These are phyloP conservation scores for Middelhovenomyces tepae DNA, from an alignment of 805 yeast genomes.

Conservation along the genomic window DNA sequence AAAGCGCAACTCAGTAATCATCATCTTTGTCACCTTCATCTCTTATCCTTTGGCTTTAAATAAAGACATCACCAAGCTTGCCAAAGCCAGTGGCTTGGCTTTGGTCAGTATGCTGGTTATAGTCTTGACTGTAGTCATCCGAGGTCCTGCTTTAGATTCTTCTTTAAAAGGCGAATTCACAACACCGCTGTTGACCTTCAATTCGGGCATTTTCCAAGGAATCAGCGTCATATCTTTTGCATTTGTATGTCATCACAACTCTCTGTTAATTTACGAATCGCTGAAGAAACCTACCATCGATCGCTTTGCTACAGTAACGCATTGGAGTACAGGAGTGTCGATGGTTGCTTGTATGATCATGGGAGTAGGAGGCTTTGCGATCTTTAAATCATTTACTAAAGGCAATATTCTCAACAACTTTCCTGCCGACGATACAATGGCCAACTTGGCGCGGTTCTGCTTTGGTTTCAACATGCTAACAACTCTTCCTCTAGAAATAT, in stretches of 20 bases:
- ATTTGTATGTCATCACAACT: slow-evolving; percentile 90
- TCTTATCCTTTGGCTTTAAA: slow-evolving; percentile 79
- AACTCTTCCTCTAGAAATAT: slow-evolving; percentile 82
- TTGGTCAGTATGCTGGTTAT: slow-evolving; percentile 75
- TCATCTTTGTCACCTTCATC: slow-evolving; percentile 57
- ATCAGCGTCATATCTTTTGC: slow-evolving; percentile 93
- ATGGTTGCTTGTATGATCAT: slow-evolving; percentile 68
- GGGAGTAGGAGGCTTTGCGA: slow-evolving; percentile 71
- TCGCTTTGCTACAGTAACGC: slow-evolving; percentile 70
- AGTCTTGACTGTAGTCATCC: slow-evolving; percentile 57
- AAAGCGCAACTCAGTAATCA: slow-evolving; percentile 61
- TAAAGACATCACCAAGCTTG: slow-evolving; percentile 70
- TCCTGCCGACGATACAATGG: slow-evolving; percentile 60
- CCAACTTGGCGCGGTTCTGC: slow-evolving; percentile 81
- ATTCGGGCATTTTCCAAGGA: slow-evolving; percentile 71
- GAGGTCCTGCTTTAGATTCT: slow-evolving; percentile 57
- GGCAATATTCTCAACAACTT: slow-evolving; percentile 88
- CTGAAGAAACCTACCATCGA: slow-evolving; percentile 66
- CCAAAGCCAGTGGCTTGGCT: slow-evolving; percentile 82
- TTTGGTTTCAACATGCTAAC: slow-evolving; percentile 91
- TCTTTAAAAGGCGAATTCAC: slow-evolving; percentile 41
- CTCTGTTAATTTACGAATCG: slow-evolving; percentile 82
- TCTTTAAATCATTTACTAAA: slow-evolving; percentile 68
- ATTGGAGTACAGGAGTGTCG: slow-evolving; percentile 72
- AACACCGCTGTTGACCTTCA: slow-evolving; percentile 37